Conservation (phyloP, 257 asterid genomes). For the Fraxinus pennsylvanica region DNA sequence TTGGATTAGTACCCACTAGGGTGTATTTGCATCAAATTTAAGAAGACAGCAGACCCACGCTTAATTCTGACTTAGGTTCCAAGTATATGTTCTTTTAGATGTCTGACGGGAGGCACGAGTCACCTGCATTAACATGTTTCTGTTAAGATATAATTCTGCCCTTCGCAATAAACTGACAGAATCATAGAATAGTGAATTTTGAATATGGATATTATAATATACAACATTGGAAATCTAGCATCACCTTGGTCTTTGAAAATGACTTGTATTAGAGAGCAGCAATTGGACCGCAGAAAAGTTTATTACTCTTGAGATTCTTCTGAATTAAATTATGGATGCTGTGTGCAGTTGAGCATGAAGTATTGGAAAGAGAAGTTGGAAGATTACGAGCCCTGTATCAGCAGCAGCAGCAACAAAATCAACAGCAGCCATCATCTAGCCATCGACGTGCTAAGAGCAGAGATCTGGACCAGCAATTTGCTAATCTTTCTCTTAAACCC, state of each 20-base stretch:
- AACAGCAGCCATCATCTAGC: constrained; percentile 44
- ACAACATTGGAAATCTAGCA: neutral
- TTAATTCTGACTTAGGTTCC: no score
- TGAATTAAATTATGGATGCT: constrained; percentile 21
- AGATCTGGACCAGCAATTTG: constrained; percentile 75
- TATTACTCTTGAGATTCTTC: neutral
- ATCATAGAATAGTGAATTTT: no score
- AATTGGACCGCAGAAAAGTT: neutral
- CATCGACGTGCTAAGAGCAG: constrained; percentile 71
- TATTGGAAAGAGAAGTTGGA: constrained; percentile 81
- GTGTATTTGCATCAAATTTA: no score
- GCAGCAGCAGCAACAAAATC: constrained; percentile 41
- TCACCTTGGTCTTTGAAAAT: neutral
- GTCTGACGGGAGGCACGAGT: no score
- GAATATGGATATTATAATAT: no score
- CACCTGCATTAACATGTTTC: no score
- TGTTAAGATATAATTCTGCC: no score
- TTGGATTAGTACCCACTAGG: no score
- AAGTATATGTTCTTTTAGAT: no score
- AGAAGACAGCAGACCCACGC: no score
- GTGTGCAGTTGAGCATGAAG: constrained; percentile 90
- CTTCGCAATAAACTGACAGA: no score
- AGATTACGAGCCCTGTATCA: constrained; percentile 68
- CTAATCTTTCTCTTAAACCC: constrained; percentile 71
- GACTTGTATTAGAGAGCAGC: neutral